Evolutionary conservation across 129 eudicot genomes (phyloP), one percentile per base, ranked within the genome.

Genomic region (Cynara cardunculus): DNA sequence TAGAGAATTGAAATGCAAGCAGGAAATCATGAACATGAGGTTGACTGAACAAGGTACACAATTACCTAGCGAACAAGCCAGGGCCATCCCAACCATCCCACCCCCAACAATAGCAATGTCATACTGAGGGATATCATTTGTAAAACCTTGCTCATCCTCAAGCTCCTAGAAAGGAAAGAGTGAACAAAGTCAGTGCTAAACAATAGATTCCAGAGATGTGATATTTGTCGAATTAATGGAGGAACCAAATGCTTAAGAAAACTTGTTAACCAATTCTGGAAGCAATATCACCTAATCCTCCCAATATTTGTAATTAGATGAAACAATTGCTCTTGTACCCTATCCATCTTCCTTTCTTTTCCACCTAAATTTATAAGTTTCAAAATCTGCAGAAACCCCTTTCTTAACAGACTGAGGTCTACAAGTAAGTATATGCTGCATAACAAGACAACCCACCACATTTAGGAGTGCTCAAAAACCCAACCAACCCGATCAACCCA

Each of bases 51-150:
- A 37, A 80, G 18, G 59, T 11, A 77, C 27, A 72, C 3, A 68
- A 66, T 76, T 90, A 94, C 99, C 99, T 76, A 92, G 75, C 19
- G 99, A 92, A 87, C 88, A 92, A 71, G 99, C 98, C 49, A 96
- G 88, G 84, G 96, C 98, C 92, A 96, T 93, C 75, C 99, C 99
- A 77, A 96, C 99, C 99, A 96, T 88, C 84, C 99, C 99, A 64
- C 99, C 99, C 66, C 99, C 99, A 88, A 96, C 92, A 80, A 96
- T 91, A 79, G 99, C 99, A 64, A 96, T 72, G 84, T 96, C 99
- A 87, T 91, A 90, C 28, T 89, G 90, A 44, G 91, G 95, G 78
- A 86, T 68, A 80, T 81, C 85, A 69, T 46, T 82, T 11, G 74
- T 21, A 34, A 26, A 21, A n/a, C 76, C 75, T 7, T 65, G 82